Evolutionary conservation across 2,329 filamentous ascomycete species (phyloP).

Genomic region (Talaromyces sp.): DNA sequence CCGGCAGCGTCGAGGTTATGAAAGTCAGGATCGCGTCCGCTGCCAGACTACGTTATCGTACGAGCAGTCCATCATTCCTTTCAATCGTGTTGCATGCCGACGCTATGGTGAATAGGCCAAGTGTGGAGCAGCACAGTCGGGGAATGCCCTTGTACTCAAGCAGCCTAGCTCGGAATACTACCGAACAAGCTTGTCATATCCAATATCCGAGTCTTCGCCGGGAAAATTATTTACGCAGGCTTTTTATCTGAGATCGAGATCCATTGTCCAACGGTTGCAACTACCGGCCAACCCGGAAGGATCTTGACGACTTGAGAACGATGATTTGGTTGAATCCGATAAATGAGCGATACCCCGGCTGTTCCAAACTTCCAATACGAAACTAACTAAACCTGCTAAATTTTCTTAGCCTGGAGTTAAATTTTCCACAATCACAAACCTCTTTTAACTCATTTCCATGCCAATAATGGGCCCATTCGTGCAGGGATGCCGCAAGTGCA

Average conservation of each 20-base stretch:
- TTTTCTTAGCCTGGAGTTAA: constrained; percentile 15
- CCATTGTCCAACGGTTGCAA: not conserved
- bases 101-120: not conserved
- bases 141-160: not conserved
- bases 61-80: not conserved
- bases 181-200: not conserved
- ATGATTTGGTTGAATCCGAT: not conserved
- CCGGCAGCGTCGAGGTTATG: constrained; percentile 1
- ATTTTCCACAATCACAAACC: constrained; percentile 2
- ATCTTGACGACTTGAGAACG: no score
- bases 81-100: not conserved
- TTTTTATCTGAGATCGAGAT: not conserved
- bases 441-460: not conserved
- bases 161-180: not conserved
- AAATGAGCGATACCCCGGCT: constrained; percentile 18
- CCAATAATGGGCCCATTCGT: not conserved
- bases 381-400: constrained; percentile 13
- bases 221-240: not conserved
- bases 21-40: not conserved
- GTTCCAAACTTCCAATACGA: constrained; percentile 18
- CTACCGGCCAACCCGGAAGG: not conserved
- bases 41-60: not conserved
- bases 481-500: not conserved
- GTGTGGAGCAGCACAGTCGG: not conserved
- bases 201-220: not conserved